A percentile compares a stretch with the other conserved stretches of the same genome.
Conservation (phyloP, 805 yeast species). For the Ogataea wickerhamii region DNA sequence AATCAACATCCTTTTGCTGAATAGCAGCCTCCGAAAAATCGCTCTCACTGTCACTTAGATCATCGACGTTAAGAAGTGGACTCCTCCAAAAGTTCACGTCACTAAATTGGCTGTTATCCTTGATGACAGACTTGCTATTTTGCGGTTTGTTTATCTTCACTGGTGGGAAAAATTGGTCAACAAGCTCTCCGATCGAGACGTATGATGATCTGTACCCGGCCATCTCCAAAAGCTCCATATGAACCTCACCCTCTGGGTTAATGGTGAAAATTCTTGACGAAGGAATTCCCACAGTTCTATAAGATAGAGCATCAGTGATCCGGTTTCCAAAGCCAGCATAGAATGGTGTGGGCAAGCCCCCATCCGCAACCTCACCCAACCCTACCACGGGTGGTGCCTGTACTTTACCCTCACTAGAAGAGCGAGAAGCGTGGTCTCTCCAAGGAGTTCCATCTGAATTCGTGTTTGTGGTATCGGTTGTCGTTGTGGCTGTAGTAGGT, state of each 20-base stretch:
- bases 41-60: constrained; percentile 49
- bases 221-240: constrained; percentile 90
- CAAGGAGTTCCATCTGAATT: not conserved
- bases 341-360: constrained; percentile 60
- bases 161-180: constrained; percentile 97
- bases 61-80: constrained; percentile 62
- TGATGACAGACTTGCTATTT: constrained; percentile 15
- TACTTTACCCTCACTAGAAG: not conserved
- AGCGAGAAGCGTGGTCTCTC: not conserved
- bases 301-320: constrained; percentile 94
- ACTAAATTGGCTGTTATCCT: constrained; percentile 57
- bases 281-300: constrained; percentile 90
- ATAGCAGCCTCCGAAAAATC: constrained; percentile 25
- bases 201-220: constrained; percentile 91
- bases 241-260: constrained; percentile 95
- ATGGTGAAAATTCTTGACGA: constrained; percentile 92
- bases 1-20: constrained; percentile 8
- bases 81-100: constrained; percentile 94
- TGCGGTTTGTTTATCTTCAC: constrained; percentile 32
- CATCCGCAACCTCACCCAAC: not conserved
- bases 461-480: not conserved
- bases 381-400: not conserved
- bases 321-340: constrained; percentile 97
- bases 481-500: constrained; percentile 1
- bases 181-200: constrained; percentile 85